Evolutionary conservation across 148 eudicot species (phyloP), one percentile per base, ranked within the genome.

Genomic region (Cornus controversa): DNA sequence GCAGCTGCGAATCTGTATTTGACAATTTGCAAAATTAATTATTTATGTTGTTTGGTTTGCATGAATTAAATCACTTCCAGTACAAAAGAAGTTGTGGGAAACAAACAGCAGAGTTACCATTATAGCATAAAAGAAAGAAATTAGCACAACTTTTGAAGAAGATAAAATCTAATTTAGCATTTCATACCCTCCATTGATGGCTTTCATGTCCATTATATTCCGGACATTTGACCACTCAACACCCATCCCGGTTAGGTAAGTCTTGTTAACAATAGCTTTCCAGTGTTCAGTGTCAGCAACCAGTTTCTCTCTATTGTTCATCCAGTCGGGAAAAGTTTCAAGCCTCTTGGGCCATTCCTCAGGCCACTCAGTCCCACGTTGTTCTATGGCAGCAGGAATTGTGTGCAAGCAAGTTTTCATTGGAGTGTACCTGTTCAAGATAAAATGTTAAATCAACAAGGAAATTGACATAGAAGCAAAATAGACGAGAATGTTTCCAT

Each of bases 301-400:
- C 63, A 96, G 84, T 80, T 90, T 91, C 70, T 92, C 97, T 81
- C 87, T 91, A 77, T 91, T 87, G 75, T 78, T 87, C 85, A 92
- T 83, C 99, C 99, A 96, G 63, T 93, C 98, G 2, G 99, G 98
- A 81, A 82, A 93, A 45, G 86, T 96, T 80, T 88, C 84, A 75
- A 96, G 97, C 89, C 99, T 90, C 72, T 85, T 83, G 16, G 99
- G 99, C 99, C 99, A 96, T 86, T 92, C 97, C 77, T 91, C 91
- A 42, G 99, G 99, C 98, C 99, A 93, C 84, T 96, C 98, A 5
- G 88, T 86, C 72, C 99, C 99, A 66, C 85, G 97, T 81, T 96
- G 90, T 85, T 93, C 98, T 27, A 90, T 85, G 64, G 91, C 87
- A 82, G 89, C 78, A 57, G 99, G 99, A 82, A 93, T 81, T n/a